Evolutionary conservation across 2,329 filamentous ascomycete species (phyloP).

Genomic region (Exophiala mesophila): DNA sequence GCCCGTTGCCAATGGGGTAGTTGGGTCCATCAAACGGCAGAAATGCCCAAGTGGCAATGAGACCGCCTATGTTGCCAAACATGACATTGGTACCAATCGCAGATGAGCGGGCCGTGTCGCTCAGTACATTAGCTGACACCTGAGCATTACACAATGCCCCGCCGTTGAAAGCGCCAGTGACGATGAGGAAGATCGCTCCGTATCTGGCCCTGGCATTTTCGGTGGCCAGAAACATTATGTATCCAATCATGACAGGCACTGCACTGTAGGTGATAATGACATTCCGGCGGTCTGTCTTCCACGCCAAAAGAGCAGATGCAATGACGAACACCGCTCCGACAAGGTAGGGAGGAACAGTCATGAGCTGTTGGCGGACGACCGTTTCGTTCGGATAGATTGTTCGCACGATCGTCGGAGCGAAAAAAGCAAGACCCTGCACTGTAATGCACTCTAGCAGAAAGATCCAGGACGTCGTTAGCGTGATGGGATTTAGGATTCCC

Average conservation of each 20-base stretch:
- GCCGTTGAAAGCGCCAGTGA: constrained; percentile 58
- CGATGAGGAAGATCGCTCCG: constrained; percentile 65
- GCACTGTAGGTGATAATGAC: constrained; percentile 57
- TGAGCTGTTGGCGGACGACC: constrained; percentile 61
- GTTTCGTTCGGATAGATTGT: constrained; percentile 60
- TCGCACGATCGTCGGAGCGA: constrained; percentile 63
- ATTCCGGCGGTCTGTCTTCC: constrained; percentile 55
- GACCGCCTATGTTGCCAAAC: constrained; percentile 65
- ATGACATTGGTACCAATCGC: constrained; percentile 66
- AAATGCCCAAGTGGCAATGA: constrained; percentile 63
- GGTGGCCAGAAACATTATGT: constrained; percentile 64
- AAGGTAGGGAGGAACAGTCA: constrained; percentile 65
- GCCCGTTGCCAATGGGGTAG: constrained; percentile 65
- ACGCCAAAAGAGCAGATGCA: constrained; percentile 57
- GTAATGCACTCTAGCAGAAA: constrained; percentile 66
- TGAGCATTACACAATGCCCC: constrained; percentile 64
- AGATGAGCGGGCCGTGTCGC: constrained; percentile 63
- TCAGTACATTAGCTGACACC: constrained; percentile 64
- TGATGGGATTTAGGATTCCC: constrained; percentile 62
- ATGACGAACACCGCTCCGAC: constrained; percentile 64
- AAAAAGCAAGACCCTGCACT: constrained; percentile 66
- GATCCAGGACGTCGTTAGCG: constrained; percentile 52
- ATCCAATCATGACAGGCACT: constrained; percentile 63
- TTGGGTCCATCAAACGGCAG: constrained; percentile 60
- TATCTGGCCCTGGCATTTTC: constrained; percentile 54